Evolutionary conservation across 1,284 basidiomycete genomes (phyloP).

Genomic region (Lentinula novae-zelandiae): DNA sequence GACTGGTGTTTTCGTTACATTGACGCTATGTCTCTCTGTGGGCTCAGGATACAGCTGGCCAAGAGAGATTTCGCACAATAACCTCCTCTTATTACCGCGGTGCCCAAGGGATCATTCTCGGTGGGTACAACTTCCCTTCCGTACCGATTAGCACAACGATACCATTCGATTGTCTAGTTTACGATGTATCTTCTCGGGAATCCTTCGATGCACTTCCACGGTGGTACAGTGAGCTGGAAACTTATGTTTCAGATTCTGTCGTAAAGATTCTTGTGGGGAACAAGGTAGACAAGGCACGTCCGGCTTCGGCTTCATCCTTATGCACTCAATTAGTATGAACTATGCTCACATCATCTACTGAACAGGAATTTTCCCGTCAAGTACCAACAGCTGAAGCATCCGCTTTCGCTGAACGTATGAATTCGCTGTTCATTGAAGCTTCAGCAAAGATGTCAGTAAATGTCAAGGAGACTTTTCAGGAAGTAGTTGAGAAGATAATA

Average conservation of each 20-base stretch:
- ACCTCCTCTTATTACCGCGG: slow-evolving; percentile 92
- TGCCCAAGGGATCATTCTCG: slow-evolving; percentile 91
- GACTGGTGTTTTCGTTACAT: background rate
- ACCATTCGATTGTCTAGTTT: slow-evolving; percentile 50
- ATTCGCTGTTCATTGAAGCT: slow-evolving; percentile 83
- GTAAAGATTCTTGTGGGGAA: slow-evolving; percentile 96
- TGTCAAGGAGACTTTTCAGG: slow-evolving; percentile 78
- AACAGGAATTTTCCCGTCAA: slow-evolving; percentile 84
- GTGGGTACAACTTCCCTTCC: slow-evolving; percentile 33
- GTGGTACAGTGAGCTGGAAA: slow-evolving; percentile 95
- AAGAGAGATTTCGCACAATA: slow-evolving; percentile 89
- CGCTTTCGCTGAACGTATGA: slow-evolving; percentile 79
- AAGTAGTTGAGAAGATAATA: slow-evolving; percentile 71
- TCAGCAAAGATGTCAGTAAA: slow-evolving; percentile 85
- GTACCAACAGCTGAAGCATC: slow-evolving; percentile 80
- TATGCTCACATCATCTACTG: background rate
- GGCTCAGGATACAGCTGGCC: slow-evolving; percentile 82
- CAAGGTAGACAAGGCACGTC: slow-evolving; percentile 86
- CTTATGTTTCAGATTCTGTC: slow-evolving; percentile 85
- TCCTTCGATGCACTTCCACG: slow-evolving; percentile 90
- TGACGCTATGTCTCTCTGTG: background rate
- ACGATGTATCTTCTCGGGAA: slow-evolving; percentile 89
- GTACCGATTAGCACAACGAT: background rate
- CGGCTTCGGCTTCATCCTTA: background rate
- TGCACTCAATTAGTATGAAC: background rate